Evolutionary conservation across 148 eudicot species (phyloP).

Genomic region (Rhododendron molle): DNA sequence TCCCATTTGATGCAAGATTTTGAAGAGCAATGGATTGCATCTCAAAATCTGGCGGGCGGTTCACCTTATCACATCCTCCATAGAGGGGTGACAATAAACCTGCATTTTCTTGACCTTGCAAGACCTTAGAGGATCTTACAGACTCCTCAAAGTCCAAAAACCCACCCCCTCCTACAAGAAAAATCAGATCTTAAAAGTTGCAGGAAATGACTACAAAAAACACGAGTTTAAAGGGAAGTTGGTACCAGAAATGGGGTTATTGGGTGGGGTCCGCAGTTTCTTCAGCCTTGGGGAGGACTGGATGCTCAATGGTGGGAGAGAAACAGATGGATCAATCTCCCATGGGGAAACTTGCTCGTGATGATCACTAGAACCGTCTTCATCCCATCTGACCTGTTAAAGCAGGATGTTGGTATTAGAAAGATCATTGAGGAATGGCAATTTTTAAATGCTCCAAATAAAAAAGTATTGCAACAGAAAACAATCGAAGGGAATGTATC

Average conservation of each 20-base stretch:
- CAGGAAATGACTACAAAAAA: not conserved
- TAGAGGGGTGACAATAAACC: conserved; percentile 56
- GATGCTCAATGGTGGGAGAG: conserved; percentile 56
- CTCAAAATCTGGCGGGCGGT: conserved; percentile 44
- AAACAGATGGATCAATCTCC: conserved; percentile 80
- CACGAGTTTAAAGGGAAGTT: not conserved
- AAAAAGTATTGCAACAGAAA: not conserved
- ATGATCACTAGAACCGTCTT: conserved; percentile 39
- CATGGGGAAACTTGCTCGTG: conserved; percentile 88
- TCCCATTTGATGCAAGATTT: conserved; percentile 26
- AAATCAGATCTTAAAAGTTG: conserved; percentile 6
- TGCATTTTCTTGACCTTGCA: conserved; percentile 99
- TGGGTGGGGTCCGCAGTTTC: conserved; percentile 55
- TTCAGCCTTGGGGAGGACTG: conserved; percentile 75
- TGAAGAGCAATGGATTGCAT: conserved; percentile 32
- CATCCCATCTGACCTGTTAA: conserved; percentile 88
- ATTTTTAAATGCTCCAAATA: not conserved
- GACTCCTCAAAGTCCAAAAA: conserved; percentile 79
- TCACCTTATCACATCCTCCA: conserved; percentile 50
- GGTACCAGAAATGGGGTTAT: conserved; percentile 52
- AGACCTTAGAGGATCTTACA: conserved; percentile 87
- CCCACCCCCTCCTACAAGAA: conserved; percentile 52
- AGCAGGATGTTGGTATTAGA: not conserved
- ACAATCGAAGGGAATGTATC: not conserved
- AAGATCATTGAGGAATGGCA: not conserved